Base-by-base conservation (phyloP, 2,329 filamentous ascomycete species). In the Cordyceps sp. region DNA sequence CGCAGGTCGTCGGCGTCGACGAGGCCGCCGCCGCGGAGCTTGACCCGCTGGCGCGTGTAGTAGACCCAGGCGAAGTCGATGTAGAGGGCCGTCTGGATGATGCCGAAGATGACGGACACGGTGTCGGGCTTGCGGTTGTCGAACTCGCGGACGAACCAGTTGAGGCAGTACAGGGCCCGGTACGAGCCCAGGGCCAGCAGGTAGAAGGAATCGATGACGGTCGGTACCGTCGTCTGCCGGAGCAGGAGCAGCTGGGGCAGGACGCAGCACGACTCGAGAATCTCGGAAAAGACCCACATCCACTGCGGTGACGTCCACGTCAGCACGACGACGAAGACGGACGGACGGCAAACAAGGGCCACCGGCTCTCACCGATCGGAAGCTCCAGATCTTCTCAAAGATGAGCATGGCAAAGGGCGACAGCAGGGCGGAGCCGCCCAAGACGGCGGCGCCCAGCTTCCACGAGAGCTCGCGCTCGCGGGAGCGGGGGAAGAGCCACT, bases 1-100 rank as follows among this genome's bases (percentile, higher is more conserved):
- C 76, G 69, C 49, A 93, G 64, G 50, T 96, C 88, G 41, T 94
- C 86, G 4, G 78, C 78, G 49, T 96, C 88, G 12, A 96, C 83
- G 14, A 94, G 66, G 6, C 84, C 83, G 28, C 88, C 88, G 42
- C 53, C 77, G 38, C 88, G 72, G 13, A 96, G 74, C 74, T 94
- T 94, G 48, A 96, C 85, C 35, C 86, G 73, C 60, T 94, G 88
- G 40, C 88, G 72, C 10, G 79, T 81, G 61, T 82, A 94, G 63
- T 96, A 96, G 2, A 96, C 85, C 85, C 86, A 94, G 23, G 84
- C 85, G 50, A 96, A 96, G 56, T 96, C 88, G 43, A 86, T 52
- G 54, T 94, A 94, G 27, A 94, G 71, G 1, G 79, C 75, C 0
- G 85, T 94, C 59, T 96, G 88, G 18, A 96, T 63, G 37, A 92